phyloP scores from a whole-genome alignment of 176 grass and related monocot genomes.

The sorghum (Sorghum bicolor) region DNA sequence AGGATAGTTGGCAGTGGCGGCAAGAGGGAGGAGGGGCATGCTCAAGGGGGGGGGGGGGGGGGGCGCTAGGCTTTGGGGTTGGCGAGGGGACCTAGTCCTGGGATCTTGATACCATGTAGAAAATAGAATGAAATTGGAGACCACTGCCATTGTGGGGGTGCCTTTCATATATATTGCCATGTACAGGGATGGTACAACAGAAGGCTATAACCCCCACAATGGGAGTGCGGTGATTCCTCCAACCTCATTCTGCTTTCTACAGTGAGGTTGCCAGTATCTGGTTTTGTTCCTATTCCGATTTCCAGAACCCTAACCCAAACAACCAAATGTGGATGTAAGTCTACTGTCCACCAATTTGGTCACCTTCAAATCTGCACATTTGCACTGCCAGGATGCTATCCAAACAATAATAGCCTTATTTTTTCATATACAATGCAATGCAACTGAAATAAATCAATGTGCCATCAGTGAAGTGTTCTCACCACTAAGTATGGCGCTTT shows the following conservation, averaged over 20 bases:
- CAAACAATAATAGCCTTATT: neutral
- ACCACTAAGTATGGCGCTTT: conserved; percentile 42
- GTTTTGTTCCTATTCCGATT: neutral
- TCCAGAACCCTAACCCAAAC: neutral
- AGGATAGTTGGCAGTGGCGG: too few relatives aligned
- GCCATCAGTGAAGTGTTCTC: neutral
- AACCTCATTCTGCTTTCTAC: neutral
- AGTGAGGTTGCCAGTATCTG: neutral
- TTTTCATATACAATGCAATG: neutral
- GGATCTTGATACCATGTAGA: too few relatives aligned
- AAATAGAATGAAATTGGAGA: neutral
- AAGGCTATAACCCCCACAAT: neutral
- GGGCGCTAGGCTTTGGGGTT: neutral
- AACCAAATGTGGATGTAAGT: neutral
- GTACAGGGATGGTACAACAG: neutral
- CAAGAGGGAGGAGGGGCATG: too few relatives aligned
- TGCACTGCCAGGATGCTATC: neutral
- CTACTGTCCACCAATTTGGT: neutral
- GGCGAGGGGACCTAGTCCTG: neutral
- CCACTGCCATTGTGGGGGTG: too few relatives aligned
- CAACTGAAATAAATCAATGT: neutral
- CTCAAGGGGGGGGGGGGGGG: too few relatives aligned
- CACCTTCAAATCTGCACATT: neutral
- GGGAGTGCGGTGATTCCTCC: neutral
- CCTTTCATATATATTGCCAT: neutral